Conservation (phyloP, 768 basidiomycete species). For the Coprinopsis marcescibilis region DNA sequence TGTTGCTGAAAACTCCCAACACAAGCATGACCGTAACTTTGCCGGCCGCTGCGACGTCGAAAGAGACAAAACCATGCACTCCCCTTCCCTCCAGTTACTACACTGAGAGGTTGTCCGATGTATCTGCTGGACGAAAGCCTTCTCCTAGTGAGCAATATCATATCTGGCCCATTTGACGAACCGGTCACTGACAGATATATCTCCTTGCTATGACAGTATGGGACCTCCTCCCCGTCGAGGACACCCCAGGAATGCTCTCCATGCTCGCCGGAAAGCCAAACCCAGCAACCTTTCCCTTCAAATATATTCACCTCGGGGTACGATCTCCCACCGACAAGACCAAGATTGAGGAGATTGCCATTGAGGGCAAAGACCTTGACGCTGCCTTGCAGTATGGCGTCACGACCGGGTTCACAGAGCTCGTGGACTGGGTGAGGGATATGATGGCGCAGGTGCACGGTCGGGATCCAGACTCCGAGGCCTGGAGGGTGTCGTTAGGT, state of each 20-base stretch:
- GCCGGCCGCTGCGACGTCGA: too few relatives aligned
- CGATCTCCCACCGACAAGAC: slow-evolving; percentile 30
- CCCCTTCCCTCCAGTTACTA: too few relatives aligned
- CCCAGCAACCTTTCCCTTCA: slow-evolving; percentile 73
- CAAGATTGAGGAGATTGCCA: slow-evolving; percentile 27
- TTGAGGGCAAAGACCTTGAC: slow-evolving; percentile 47
- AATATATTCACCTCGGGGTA: slow-evolving; percentile 51
- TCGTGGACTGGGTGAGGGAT: slow-evolving; percentile 54
- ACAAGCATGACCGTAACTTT: too few relatives aligned
- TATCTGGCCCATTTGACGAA: not conserved
- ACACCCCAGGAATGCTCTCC: slow-evolving; percentile 56
- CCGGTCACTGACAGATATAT: not conserved
- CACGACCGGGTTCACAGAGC: slow-evolving; percentile 49
- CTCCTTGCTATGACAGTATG: too few relatives aligned
- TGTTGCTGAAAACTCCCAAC: too few relatives aligned
- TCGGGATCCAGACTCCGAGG: slow-evolving; percentile 22
- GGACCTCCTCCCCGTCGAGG: slow-evolving; percentile 58
- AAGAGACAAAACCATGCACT: too few relatives aligned
- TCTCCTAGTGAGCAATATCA: slow-evolving; percentile 46
- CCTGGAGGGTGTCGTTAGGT: slow-evolving; percentile 59
- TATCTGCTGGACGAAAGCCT: slow-evolving; percentile 38
- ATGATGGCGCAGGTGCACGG: slow-evolving; percentile 57
- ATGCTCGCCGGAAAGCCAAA: slow-evolving; percentile 80
- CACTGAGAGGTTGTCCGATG: too few relatives aligned
- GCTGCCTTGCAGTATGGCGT: slow-evolving; percentile 60